Conservation (phyloP, 1,139 yeast species). For the Petasospora fabianii region DNA sequence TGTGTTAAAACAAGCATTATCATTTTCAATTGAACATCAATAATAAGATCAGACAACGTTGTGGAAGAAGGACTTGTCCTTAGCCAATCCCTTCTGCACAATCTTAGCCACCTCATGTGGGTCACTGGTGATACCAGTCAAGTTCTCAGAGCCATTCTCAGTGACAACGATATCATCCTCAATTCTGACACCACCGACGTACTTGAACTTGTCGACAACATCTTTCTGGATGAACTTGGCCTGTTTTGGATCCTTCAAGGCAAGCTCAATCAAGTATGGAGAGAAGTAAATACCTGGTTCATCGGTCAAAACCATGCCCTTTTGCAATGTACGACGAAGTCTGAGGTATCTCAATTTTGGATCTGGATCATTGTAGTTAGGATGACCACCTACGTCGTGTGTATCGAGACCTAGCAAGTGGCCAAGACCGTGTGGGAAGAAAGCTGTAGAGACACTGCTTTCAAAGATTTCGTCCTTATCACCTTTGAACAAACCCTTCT, state of each 20-base stretch:
- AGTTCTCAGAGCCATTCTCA: slow-evolving; percentile 68
- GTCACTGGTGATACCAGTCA: slow-evolving; percentile 80
- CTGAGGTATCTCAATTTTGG: slow-evolving; percentile 74
- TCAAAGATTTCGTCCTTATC: slow-evolving; percentile 63
- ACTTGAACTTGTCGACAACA: slow-evolving; percentile 72
- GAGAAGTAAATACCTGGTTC: slow-evolving; percentile 96
- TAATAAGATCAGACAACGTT: slow-evolving; percentile 21
- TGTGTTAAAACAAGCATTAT: too few relatives aligned
- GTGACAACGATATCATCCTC: slow-evolving; percentile 91
- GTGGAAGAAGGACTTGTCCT: slow-evolving; percentile 64
- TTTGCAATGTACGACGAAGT: slow-evolving; percentile 65
- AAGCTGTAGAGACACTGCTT: slow-evolving; percentile 68
- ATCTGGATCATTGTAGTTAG: slow-evolving; percentile 81
- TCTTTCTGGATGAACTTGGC: slow-evolving; percentile 59
- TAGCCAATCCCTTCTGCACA: slow-evolving; percentile 67
- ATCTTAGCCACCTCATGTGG: slow-evolving; percentile 76
- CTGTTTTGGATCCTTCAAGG: slow-evolving; percentile 53
- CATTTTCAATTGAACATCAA: too few relatives aligned
- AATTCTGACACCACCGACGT: slow-evolving; percentile 92
- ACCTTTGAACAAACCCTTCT: slow-evolving; percentile 75
- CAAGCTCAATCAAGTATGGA: slow-evolving; percentile 69
- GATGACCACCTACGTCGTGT: slow-evolving; percentile 89
- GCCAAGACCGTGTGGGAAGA: slow-evolving; percentile 95
- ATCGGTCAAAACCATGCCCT: slow-evolving; percentile 85
- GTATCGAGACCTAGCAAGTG: slow-evolving; percentile 93